These are phyloP conservation scores for Trichoderma sp. DNA, from an alignment of 2,329 filamentous ascomycete genomes.

Conservation along the genomic window DNA sequence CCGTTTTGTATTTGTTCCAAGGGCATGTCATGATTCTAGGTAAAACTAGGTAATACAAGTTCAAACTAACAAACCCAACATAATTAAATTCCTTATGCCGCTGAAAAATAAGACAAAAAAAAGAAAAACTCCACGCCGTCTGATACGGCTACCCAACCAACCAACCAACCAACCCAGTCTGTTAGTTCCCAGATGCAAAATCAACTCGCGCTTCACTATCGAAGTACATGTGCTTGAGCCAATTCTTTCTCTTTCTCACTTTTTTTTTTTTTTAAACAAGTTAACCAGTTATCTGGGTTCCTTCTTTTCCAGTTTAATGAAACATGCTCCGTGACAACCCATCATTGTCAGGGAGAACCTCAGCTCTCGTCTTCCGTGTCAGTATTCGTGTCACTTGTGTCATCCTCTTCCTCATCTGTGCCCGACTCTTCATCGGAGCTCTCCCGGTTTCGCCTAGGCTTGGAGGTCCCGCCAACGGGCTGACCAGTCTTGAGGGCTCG, in stretches of 20 bases:
- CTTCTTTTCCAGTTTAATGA: constrained; percentile 16
- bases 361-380: constrained; percentile 58
- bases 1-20: not conserved
- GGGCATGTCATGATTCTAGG: not conserved
- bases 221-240: not conserved
- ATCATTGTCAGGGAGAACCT: constrained; percentile 29
- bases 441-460: constrained; percentile 51
- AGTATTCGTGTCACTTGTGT: constrained; percentile 66
- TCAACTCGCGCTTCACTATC: not conserved
- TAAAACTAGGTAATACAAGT: constrained; percentile 14
- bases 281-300: not conserved
- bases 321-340: not conserved
- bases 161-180: not conserved
- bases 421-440: constrained; percentile 71
- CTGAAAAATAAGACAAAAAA: not conserved
- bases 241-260: not conserved
- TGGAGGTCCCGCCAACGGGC: constrained; percentile 55
- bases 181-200: not conserved
- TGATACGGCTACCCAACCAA: constrained; percentile 2
- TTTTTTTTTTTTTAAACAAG: not conserved
- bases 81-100: constrained; percentile 22
- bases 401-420: constrained; percentile 65
- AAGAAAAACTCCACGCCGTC: constrained; percentile 20
- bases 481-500: constrained; percentile 73
- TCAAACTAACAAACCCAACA: not conserved